Evolutionary conservation across 176 grass and related monocot species (phyloP).

Genomic region (sorghum (Sorghum bicolor)): DNA sequence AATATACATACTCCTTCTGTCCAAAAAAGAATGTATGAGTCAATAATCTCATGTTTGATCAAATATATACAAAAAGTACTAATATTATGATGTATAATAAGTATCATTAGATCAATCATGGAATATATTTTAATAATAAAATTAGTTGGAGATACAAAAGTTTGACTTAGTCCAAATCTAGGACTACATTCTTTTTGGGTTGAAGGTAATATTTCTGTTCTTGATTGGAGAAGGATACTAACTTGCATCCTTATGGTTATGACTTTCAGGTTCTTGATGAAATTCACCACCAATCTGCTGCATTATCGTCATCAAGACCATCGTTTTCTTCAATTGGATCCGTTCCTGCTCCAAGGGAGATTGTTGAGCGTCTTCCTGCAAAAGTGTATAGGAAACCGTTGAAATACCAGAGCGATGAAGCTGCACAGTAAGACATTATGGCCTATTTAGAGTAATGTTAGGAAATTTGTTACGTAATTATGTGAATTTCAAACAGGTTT

Average conservation of each 20-base stretch:
- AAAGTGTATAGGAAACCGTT: constrained; percentile 72
- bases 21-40: neutral
- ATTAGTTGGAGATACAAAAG: neutral
- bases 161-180: neutral
- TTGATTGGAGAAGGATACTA: constrained; percentile 18
- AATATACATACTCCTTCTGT: neutral
- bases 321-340: constrained; percentile 93
- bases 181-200: neutral
- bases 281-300: constrained; percentile 94
- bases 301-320: constrained; percentile 74
- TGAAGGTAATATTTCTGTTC: neutral
- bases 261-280: constrained; percentile 88
- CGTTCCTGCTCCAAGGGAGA: constrained; percentile 85
- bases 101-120: neutral
- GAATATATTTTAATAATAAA: neutral
- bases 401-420: constrained; percentile 61
- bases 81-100: neutral
- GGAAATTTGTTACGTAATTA: neutral
- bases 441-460: neutral
- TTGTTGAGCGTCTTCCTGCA: constrained; percentile 77
- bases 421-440: constrained; percentile 62
- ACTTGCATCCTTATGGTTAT: constrained; percentile 15
- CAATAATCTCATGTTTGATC: neutral
- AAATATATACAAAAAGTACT: neutral
- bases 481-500: neutral